Evolutionary conservation across 495 filamentous ascomycete genomes (phyloP).

Genomic region (Xeromyces bisporus): DNA sequence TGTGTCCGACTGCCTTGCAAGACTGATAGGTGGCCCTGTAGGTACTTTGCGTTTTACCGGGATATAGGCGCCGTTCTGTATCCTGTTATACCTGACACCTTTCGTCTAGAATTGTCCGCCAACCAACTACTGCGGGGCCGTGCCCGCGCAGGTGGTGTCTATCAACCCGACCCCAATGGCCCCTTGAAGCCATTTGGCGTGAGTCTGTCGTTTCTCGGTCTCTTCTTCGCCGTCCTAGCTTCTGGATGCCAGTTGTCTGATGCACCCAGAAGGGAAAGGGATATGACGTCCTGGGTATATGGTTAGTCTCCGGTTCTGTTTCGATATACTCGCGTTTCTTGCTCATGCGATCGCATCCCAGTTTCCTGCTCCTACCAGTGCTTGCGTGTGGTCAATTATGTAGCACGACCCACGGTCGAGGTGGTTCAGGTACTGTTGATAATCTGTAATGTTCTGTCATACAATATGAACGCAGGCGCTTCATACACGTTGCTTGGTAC

Average conservation of each 20-base stretch:
- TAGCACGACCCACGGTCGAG: conserved; percentile 38
- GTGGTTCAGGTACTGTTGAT: conserved; percentile 41
- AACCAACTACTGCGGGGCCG: conserved; percentile 51
- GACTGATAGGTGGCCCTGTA: conserved; percentile 12
- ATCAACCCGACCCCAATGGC: conserved; percentile 20
- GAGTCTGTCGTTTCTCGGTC: conserved; percentile 21
- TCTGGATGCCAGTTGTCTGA: conserved; percentile 66
- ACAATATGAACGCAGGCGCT: conserved; percentile 49
- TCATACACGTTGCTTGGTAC: conserved; percentile 41
- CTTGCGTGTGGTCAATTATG: conserved; percentile 43
- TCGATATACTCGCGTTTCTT: conserved; percentile 3
- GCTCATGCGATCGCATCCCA: conserved; percentile 6
- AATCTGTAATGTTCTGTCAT: conserved; percentile 42
- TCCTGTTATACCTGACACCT: conserved; percentile 57
- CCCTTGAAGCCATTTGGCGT: conserved; percentile 28
- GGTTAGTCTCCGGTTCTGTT: conserved; percentile 14
- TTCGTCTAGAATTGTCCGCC: conserved; percentile 46
- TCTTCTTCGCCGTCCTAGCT: conserved; percentile 61
- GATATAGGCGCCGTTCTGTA: conserved; percentile 66
- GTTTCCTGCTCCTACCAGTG: conserved; percentile 48
- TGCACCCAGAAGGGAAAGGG: conserved; percentile 37
- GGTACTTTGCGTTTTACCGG: conserved; percentile 55
- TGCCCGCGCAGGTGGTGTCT: conserved; percentile 28
- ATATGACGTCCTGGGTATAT: conserved; percentile 45
- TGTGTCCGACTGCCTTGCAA: background rate